A percentile compares a stretch with the other conserved stretches of the same genome.
Conservation (phyloP, 305 asterid genomes). For the Solanum aculeatissimum region DNA sequence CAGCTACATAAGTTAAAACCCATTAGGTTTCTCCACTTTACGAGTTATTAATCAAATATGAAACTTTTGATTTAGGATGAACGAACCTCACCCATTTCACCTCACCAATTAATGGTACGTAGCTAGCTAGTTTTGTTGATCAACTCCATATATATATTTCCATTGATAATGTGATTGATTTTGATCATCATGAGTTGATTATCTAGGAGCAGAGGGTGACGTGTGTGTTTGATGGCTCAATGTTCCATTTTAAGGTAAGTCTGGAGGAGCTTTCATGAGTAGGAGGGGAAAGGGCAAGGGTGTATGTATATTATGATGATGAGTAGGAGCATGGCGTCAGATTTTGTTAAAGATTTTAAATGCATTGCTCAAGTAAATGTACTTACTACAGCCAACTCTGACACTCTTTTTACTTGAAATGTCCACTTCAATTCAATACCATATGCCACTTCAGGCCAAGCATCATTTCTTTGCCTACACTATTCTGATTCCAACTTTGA, state of each 20-base stretch:
- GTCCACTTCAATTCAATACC: constrained; percentile 20
- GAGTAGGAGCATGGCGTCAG: constrained; percentile 9
- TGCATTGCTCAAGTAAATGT: background rate
- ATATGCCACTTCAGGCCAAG: constrained; percentile 15
- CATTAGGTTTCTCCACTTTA: background rate
- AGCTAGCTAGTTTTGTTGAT: background rate
- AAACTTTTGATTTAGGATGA: background rate
- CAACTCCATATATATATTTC: background rate
- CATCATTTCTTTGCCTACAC: constrained; percentile 16
- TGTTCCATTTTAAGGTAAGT: background rate
- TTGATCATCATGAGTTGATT: background rate
- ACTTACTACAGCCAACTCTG: constrained; percentile 5
- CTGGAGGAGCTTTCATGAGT: constrained; percentile 4
- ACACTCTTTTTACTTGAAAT: constrained; percentile 9
- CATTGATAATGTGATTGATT: background rate
- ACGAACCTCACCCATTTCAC: background rate
- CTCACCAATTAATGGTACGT: background rate
- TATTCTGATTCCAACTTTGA: constrained; percentile 2
- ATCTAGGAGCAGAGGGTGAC: background rate
- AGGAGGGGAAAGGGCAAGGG: background rate
- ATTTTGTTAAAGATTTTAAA: constrained; percentile 7
- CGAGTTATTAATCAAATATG: background rate
- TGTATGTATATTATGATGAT: background rate
- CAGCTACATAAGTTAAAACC: background rate
- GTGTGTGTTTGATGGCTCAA: background rate